Evolutionary conservation across 257 asterid genomes (phyloP), one percentile per base, ranked within the genome.

Genomic region (Mentha longifolia): DNA sequence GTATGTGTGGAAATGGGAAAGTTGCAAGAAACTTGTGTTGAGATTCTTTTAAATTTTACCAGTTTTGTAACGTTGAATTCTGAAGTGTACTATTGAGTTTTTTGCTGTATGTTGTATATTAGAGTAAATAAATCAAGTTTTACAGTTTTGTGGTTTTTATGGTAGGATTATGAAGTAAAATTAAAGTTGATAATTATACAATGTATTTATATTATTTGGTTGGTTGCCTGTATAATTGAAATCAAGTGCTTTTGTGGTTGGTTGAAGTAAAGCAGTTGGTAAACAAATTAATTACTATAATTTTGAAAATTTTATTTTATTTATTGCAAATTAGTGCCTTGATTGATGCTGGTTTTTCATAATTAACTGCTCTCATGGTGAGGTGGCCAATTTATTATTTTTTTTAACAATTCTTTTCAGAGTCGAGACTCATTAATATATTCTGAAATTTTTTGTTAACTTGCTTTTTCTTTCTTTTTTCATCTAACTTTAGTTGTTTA

Each of bases 321-420:
- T 50, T 3, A 8, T 28, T 49, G 46, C 76, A 56, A 73, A 60
- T 70, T 17, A 75, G 75, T 74, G 59, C 83, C 85, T 71, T 73
- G 85, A 82, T 80, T 80, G 87, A 73, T 61, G 87, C 73, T 49
- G 19, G 57, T 2, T 17, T 46, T 43, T 50, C 9, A 7, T 49
- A 17, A 1, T 22, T n/a, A 62, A 74, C 71, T 61, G 52, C 74
- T 49, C 57, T 58, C 31, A 76, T 37, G 49, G 16, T 60, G 43
- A 41, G 55, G 39, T 71, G 19, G 11, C 58, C 17, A 16, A 12
- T 59, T 60, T 16, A 16, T 56, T 42, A 1, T 35, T 55, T 69
- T 41, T 13, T 33, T 4, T n/a, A 6, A 11, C 2, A 6, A 54
- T 9, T 9, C 10, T 17, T 12, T 33, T 31, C 0, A 6, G 1